phyloP scores from a whole-genome alignment of 2,329 filamentous ascomycete species.

The Arthroderma sp. region DNA sequence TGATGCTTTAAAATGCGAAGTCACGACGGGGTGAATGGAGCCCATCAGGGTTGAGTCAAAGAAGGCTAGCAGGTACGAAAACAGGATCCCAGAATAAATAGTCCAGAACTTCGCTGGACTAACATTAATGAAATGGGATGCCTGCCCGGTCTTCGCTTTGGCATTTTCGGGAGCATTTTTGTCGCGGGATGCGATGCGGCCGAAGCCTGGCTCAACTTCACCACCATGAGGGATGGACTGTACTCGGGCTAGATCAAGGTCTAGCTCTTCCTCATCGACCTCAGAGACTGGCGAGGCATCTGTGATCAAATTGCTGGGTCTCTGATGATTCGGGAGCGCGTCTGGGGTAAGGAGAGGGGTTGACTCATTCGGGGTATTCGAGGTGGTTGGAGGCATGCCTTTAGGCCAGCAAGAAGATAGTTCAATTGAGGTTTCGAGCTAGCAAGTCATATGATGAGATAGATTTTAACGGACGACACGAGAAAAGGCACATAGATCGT shows the following conservation, averaged over 20 bases:
- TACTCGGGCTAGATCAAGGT: constrained; percentile 6
- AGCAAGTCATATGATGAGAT: no score
- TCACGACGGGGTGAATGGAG: constrained; percentile 67
- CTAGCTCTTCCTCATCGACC: constrained; percentile 6
- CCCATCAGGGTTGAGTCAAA: constrained; percentile 76
- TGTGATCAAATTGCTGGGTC: not conserved
- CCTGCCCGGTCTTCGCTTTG: not conserved
- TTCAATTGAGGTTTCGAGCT: no score
- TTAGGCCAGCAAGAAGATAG: no score
- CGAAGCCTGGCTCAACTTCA: constrained; percentile 6
- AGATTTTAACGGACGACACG: no score
- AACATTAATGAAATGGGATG: constrained; percentile 24
- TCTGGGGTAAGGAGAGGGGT: not conserved
- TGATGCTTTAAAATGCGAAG: constrained; percentile 62
- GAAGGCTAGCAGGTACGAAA: constrained; percentile 43
- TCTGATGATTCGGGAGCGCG: no score
- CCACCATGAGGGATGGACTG: constrained; percentile 8
- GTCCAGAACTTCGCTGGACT: constrained; percentile 43
- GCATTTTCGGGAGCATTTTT: not conserved
- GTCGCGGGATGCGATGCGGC: not conserved
- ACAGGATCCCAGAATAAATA: constrained; percentile 47
- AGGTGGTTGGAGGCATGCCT: no score
- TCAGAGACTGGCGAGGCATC: not conserved
- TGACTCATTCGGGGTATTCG: not conserved
- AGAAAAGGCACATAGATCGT: no score